phyloP scores from a whole-genome alignment of 2,329 filamentous ascomycete species.

The Cercospora zeina region DNA sequence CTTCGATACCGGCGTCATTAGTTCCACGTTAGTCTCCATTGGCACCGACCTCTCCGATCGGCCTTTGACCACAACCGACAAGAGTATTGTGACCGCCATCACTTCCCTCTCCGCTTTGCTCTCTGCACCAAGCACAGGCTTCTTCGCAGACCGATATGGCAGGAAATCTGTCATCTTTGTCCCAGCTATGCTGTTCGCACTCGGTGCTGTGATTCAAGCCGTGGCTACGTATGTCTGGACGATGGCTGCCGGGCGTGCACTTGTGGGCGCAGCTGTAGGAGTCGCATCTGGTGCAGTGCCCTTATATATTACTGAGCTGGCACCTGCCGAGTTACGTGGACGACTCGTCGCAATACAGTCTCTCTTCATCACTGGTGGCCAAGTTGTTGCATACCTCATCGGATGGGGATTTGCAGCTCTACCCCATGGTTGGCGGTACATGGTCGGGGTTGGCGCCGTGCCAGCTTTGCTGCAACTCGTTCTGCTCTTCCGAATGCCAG shows the following conservation, averaged over 20 bases:
- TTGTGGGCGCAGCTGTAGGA: slow-evolving; percentile 73
- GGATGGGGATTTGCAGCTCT: slow-evolving; percentile 70
- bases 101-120: slow-evolving; percentile 60
- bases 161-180: slow-evolving; percentile 51
- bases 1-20: slow-evolving; percentile 65
- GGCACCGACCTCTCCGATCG: slow-evolving; percentile 55
- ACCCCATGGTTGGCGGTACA: slow-evolving; percentile 76
- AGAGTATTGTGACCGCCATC: slow-evolving; percentile 59
- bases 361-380: slow-evolving; percentile 81
- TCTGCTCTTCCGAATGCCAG: slow-evolving; percentile 73
- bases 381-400: slow-evolving; percentile 82
- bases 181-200: slow-evolving; percentile 66
- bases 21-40: slow-evolving; percentile 60
- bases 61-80: slow-evolving; percentile 54
- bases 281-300: slow-evolving; percentile 78
- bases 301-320: slow-evolving; percentile 50
- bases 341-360: slow-evolving; percentile 78
- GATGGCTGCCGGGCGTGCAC: slow-evolving; percentile 68
- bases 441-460: slow-evolving; percentile 80
- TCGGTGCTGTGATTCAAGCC: slow-evolving; percentile 67
- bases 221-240: slow-evolving; percentile 56
- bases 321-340: slow-evolving; percentile 58
- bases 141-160: slow-evolving; percentile 54
- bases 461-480: slow-evolving; percentile 72
- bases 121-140: slow-evolving; percentile 44